Evolutionary conservation across 768 basidiomycete genomes (phyloP).

Genomic region (Podaxis pistillaris): DNA sequence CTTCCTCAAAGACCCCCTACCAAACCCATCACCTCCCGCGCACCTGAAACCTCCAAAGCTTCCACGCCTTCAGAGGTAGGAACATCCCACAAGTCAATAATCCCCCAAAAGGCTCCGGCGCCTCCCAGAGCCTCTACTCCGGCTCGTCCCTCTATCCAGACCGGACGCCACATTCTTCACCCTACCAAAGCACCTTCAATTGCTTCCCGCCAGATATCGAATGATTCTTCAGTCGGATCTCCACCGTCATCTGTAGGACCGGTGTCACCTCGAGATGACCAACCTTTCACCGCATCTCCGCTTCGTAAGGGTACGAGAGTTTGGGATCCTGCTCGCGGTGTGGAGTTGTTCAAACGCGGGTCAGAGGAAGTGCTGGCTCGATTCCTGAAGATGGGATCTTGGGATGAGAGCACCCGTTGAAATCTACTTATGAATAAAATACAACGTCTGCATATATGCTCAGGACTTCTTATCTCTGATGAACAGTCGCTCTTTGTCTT

Average conservation of each 20-base stretch:
- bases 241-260: conserved; percentile 56
- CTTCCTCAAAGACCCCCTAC: background rate
- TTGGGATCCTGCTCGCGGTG: conserved; percentile 84
- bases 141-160: conserved; percentile 14
- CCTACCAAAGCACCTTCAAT: conserved; percentile 22
- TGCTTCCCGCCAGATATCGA: conserved; percentile 43
- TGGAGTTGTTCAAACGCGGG: conserved; percentile 83
- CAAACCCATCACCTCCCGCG: background rate
- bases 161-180: conserved; percentile 12
- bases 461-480: background rate
- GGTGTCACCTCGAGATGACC: conserved; percentile 45
- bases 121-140: background rate
- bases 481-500: conserved; percentile 4
- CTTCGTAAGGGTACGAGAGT: conserved; percentile 56
- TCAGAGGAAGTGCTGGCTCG: conserved; percentile 85
- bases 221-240: conserved; percentile 49
- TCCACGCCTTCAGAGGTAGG: background rate
- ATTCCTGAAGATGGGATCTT: conserved; percentile 78
- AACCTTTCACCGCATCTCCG: conserved; percentile 27
- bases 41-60: background rate
- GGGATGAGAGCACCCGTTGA: conserved; percentile 45
- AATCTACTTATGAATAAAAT: conserved; percentile 10
- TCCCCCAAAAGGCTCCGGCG: background rate
- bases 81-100: background rate
- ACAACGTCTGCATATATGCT: background rate